A percentile compares a stretch with the other conserved stretches of the same genome.
phyloP scores from a whole-genome alignment of 1,284 basidiomycete genomes.

The Cerrena zonata region DNA sequence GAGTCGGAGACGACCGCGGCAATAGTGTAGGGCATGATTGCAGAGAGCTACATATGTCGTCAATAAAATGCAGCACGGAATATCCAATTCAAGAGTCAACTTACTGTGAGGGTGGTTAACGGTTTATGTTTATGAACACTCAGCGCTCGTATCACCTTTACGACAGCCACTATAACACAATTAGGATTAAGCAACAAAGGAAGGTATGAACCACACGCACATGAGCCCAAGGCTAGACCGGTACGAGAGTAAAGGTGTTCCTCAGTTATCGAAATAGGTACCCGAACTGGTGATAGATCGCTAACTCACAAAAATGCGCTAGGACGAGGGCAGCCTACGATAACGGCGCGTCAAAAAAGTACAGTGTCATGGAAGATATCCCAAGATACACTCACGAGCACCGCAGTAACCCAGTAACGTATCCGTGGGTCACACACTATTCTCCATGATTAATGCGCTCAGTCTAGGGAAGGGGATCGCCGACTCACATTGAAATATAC shows the following conservation, averaged over 20 bases:
- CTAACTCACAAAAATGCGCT: constrained; percentile 5
- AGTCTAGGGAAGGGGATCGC: not conserved
- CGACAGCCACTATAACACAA: not conserved
- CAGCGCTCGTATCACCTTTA: constrained; percentile 3
- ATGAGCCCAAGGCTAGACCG: constrained; percentile 4
- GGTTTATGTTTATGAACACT: not conserved
- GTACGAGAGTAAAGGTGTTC: not conserved
- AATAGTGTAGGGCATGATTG: constrained; percentile 5
- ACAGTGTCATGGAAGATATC: too few species aligned
- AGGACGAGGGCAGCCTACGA: not conserved
- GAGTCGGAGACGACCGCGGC: constrained; percentile 4
- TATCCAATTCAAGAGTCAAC: not conserved
- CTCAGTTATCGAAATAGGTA: too few species aligned
- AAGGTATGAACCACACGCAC: constrained; percentile 1
- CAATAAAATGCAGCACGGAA: not conserved
- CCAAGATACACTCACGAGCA: constrained; percentile 5
- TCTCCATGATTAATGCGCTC: not conserved
- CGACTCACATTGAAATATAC: constrained; percentile 5
- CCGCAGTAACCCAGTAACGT: not conserved
- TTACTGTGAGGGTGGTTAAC: not conserved
- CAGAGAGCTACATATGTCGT: not conserved
- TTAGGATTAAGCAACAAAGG: not conserved
- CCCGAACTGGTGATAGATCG: not conserved
- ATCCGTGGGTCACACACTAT: not conserved
- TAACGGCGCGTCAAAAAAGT: too few species aligned